These are phyloP conservation scores for Xerocomus potaroensis DNA, from an alignment of 768 basidiomycete genomes.

Conservation along the genomic window DNA sequence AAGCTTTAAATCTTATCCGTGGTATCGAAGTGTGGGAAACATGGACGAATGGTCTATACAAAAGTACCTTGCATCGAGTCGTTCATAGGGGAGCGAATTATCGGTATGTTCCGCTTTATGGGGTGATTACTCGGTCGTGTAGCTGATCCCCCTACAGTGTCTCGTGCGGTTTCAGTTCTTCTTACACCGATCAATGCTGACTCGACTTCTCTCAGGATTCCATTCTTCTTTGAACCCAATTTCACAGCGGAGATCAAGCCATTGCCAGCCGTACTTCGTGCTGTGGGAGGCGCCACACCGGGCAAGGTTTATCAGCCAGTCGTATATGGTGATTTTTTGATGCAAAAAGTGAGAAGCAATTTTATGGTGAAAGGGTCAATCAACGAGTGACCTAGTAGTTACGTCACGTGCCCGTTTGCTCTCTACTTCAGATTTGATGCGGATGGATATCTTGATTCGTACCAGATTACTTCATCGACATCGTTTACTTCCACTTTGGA, in stretches of 20 bases:
- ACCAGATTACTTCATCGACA: slow-evolving; percentile 22
- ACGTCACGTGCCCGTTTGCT: slow-evolving; percentile 27
- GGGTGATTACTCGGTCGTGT: not conserved
- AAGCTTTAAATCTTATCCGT: slow-evolving; percentile 1
- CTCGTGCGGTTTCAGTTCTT: slow-evolving; percentile 47
- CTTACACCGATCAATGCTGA: slow-evolving; percentile 1
- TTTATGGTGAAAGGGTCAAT: no score
- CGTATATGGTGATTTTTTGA: slow-evolving; percentile 76
- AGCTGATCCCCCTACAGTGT: slow-evolving; percentile 45
- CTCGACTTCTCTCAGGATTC: slow-evolving; percentile 43
- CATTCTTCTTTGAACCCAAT: slow-evolving; percentile 94
- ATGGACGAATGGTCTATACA: slow-evolving; percentile 86
- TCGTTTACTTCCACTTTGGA: slow-evolving; percentile 18
- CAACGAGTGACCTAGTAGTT: no score
- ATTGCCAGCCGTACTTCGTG: slow-evolving; percentile 53
- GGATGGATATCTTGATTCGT: slow-evolving; percentile 17
- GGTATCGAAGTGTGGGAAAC: slow-evolving; percentile 77
- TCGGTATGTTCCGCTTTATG: slow-evolving; percentile 27
- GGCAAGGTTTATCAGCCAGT: slow-evolving; percentile 42
- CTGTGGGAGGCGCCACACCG: slow-evolving; percentile 18
- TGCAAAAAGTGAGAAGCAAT: slow-evolving; percentile 68
- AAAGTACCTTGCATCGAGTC: slow-evolving; percentile 86
- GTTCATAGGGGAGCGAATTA: slow-evolving; percentile 75
- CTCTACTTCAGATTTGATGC: no score
- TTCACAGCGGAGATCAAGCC: slow-evolving; percentile 69